Evolutionary conservation across 352 stramenopile genomes (phyloP).

Genomic region (Globisporangium middletonii): DNA sequence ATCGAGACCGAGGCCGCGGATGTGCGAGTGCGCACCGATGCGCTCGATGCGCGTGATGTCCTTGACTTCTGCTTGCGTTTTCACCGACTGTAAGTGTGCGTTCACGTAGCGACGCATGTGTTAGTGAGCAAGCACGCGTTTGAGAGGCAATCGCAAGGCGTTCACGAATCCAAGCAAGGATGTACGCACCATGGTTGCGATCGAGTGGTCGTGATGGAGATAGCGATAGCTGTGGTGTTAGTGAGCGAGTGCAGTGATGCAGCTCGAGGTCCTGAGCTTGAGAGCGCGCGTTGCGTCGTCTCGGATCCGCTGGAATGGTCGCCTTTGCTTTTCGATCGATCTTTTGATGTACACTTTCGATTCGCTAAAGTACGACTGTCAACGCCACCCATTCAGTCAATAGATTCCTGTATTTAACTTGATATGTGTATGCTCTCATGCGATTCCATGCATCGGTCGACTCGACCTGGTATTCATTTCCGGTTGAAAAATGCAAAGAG

Average conservation of each 20-base stretch:
- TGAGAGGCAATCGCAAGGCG: too few relatives aligned
- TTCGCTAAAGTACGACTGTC: not conserved
- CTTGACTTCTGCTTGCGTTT: conserved; percentile 89
- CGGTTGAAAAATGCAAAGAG: conserved; percentile 58
- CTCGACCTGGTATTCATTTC: conserved; percentile 12
- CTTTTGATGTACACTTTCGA: not conserved
- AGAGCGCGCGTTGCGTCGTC: not conserved
- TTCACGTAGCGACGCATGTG: not conserved
- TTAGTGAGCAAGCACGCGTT: too few relatives aligned
- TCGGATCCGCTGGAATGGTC: not conserved
- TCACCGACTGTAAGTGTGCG: conserved; percentile 36
- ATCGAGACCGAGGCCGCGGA: conserved; percentile 96
- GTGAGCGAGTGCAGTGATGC: not conserved
- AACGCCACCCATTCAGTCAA: not conserved
- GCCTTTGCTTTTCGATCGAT: not conserved
- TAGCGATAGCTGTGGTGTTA: not conserved
- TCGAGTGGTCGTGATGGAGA: too few relatives aligned
- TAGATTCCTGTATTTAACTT: not conserved
- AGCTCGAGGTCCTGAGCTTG: not conserved
- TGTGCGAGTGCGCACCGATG: conserved; percentile 98
- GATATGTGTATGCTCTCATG: not conserved
- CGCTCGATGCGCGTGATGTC: conserved; percentile 98
- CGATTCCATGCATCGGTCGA: not conserved
- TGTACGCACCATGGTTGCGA: too few relatives aligned
- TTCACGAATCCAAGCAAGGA: too few relatives aligned